Base-by-base conservation (phyloP, 148 eudicot genomes). In the Rhododendron mucronatum region DNA sequence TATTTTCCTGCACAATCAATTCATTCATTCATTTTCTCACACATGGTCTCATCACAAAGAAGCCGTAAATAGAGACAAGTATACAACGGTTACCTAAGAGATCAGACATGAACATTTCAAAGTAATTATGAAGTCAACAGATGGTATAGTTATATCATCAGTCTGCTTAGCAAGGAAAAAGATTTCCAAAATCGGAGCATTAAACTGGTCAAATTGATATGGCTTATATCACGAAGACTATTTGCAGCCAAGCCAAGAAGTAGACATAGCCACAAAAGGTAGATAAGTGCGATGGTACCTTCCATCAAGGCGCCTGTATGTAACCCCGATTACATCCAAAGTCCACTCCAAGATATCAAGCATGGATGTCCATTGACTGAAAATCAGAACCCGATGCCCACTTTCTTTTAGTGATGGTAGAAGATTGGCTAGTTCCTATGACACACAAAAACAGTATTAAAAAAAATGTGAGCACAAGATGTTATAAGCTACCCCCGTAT, bases 361-460 rank as follows among this genome's bases (percentile, higher is more conserved):
- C 99, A 95, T 96, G 44, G 99, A 96, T 50, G 99, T 96, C 99
- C 99, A 96, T 76, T 96, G 99, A 92, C 99, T 96, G 92, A 96
- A 96, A 86, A 96, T 96, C 47, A 96, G 98, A 86, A 92, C 98
- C 77, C 99, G 93, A 80, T 95, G 96, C 73, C 98, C 97, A 78
- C 87, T 87, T 88, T 82, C 87, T 89, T 90, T 89, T 79, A 96
- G 82, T 55, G 90, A 86, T 30, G 99, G 99, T 86, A 96, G 95
- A 88, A 96, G 97, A 88, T 84, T 87, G 37, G 94, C 91, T 85
- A 96, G 91, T 83, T 89, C 94, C 99, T 96, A 90, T 75, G 85
- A 77, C 88, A 89, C n/a, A 78, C n/a, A 78, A 28, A 63, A 67
- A 82, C 28, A 75, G 26, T 4, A 30, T 20, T 20, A 5, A 59